Percentiles rank a stretch among this genome's conserved stretches.
phyloP scores from a whole-genome alignment of 2,329 filamentous ascomycete species.

The Aspergillus chevalieri region DNA sequence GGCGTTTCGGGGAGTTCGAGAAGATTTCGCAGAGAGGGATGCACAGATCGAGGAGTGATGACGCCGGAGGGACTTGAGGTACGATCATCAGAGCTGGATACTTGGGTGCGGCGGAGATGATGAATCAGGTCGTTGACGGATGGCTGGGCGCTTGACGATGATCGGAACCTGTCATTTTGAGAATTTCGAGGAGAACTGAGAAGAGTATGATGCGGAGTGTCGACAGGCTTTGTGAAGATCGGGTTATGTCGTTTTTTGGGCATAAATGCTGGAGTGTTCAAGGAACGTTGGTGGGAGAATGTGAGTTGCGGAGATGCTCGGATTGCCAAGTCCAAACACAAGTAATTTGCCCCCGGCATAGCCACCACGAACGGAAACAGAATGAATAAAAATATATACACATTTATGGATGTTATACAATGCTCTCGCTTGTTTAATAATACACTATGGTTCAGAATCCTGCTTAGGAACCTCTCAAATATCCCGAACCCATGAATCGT shows the following conservation, averaged over 20 bases:
- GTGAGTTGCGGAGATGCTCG: neutral
- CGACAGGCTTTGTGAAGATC: conserved; percentile 35
- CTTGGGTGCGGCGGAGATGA: conserved; percentile 41
- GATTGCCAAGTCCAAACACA: neutral
- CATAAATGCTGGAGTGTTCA: conserved; percentile 28
- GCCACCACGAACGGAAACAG: too few species aligned
- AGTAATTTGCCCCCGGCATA: neutral
- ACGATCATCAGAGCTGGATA: conserved; percentile 15
- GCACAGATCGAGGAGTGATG: conserved; percentile 33
- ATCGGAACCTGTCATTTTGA: conserved; percentile 22
- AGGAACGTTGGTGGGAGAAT: conserved; percentile 1
- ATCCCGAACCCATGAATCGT: conserved; percentile 57
- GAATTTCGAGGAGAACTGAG: conserved; percentile 19
- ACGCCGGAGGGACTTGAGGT: conserved; percentile 11
- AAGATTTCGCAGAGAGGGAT: conserved; percentile 40
- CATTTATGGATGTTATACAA: neutral
- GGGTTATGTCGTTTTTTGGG: conserved; percentile 42
- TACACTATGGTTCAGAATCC: neutral
- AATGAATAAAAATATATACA: neutral
- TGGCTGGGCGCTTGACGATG: conserved; percentile 15
- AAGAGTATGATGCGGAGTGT: conserved; percentile 36
- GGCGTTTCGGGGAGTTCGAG: conserved; percentile 40
- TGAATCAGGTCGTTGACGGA: conserved; percentile 45
- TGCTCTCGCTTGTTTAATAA: neutral
- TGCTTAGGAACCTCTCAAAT: conserved; percentile 31